phyloP scores from a whole-genome alignment of 345 rosid species.

The Eucalyptus lansdowneana region DNA sequence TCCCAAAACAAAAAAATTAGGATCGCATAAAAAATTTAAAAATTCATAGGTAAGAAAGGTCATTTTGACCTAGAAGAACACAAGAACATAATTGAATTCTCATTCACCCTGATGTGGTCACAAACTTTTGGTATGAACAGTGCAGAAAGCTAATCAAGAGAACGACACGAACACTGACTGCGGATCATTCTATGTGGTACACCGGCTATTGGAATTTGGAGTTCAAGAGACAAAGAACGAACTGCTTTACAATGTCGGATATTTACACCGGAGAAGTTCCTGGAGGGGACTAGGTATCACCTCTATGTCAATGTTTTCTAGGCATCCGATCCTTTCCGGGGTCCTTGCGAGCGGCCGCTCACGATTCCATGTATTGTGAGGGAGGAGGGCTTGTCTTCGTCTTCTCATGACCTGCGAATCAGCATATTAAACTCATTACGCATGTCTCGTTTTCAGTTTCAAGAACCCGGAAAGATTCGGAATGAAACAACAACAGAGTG shows the following conservation, averaged over 20 bases:
- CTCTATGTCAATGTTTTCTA: neutral
- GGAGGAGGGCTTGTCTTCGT: conserved; percentile 74
- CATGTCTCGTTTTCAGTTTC: neutral
- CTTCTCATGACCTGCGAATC: conserved; percentile 61
- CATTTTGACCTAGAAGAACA: neutral
- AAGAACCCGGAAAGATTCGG: neutral
- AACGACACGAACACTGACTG: neutral
- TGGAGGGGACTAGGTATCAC: neutral
- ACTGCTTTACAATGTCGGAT: neutral
- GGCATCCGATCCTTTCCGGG: neutral
- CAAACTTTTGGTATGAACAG: neutral
- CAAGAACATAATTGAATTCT: neutral
- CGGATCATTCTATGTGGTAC: neutral
- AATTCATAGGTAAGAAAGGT: neutral
- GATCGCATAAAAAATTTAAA: too few species aligned
- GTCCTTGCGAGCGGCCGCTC: neutral
- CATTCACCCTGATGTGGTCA: neutral
- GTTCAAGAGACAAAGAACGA: neutral
- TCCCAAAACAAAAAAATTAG: too few species aligned
- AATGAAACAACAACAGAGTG: neutral
- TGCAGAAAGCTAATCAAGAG: neutral
- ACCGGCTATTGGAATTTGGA: neutral
- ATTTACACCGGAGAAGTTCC: neutral
- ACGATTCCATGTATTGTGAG: conserved; percentile 79
- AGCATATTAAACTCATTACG: neutral